Percentiles rank a stretch among this genome's conserved stretches.
Conservation (phyloP, 2,329 filamentous ascomycete species). For the Tricladium varicosporioides region DNA sequence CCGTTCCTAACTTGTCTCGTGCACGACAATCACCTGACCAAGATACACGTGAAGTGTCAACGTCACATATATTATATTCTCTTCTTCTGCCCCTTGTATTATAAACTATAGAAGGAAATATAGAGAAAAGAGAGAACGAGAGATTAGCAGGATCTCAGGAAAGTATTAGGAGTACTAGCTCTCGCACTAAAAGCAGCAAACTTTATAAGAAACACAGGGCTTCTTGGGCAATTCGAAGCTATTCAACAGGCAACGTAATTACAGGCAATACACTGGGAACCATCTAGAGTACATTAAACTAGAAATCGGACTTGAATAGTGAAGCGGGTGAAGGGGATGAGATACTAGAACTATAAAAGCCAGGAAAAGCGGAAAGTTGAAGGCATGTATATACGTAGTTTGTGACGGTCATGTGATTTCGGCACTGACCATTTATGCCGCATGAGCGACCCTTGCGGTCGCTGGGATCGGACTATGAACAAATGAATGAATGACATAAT, state of each 20-base stretch:
- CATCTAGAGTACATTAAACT: constrained; percentile 14
- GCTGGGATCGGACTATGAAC: constrained; percentile 23
- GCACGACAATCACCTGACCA: no score
- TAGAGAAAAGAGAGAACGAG: constrained; percentile 11
- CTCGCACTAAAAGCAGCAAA: constrained; percentile 16
- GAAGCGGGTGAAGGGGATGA: constrained; percentile 12
- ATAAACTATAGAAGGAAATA: constrained; percentile 13
- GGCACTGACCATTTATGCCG: constrained; percentile 16
- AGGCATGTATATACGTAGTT: constrained; percentile 11
- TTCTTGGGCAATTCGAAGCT: constrained; percentile 16
- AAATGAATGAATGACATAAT: background rate
- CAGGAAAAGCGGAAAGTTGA: constrained; percentile 1
- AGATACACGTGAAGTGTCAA: no score
- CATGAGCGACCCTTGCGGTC: constrained; percentile 21
- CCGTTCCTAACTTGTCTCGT: no score
- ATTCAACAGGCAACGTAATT: constrained; percentile 9
- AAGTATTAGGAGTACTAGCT: constrained; percentile 16
- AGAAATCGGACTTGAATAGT: constrained; percentile 10
- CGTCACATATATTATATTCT: constrained; percentile 11
- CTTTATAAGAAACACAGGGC: constrained; percentile 14
- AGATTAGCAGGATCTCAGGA: constrained; percentile 10
- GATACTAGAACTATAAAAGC: constrained; percentile 13
- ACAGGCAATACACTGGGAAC: constrained; percentile 11
- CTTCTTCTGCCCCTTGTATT: constrained; percentile 14
- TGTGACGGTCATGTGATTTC: constrained; percentile 13